A percentile compares a stretch with the other conserved stretches of the same genome.
phyloP scores from a whole-genome alignment of 345 rosid species.

The Psidium friedrichsthalianum region DNA sequence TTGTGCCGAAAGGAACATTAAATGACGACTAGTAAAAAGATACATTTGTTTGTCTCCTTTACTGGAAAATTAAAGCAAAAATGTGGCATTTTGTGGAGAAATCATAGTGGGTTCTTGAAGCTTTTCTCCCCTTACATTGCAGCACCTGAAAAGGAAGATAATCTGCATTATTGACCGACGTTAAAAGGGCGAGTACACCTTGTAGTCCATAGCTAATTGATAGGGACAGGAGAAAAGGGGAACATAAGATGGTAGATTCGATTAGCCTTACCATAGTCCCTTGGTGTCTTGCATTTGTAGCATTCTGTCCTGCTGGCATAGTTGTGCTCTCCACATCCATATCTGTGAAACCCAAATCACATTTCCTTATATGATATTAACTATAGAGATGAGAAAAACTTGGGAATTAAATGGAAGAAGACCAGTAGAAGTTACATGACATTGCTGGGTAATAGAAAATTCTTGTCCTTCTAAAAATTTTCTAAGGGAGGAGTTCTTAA shows the following conservation, averaged over 20 bases:
- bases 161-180: not conserved
- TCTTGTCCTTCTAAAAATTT: not conserved
- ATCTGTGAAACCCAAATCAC: not conserved
- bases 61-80: not conserved
- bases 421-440: not conserved
- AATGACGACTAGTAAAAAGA: not conserved
- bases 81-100: not conserved
- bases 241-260: not conserved
- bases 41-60: not conserved
- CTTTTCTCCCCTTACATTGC: slow-evolving; percentile 3
- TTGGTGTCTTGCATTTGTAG: slow-evolving; percentile 77
- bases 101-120: not conserved
- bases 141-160: slow-evolving; percentile 18
- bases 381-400: not conserved
- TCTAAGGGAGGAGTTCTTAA: not conserved
- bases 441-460: not conserved
- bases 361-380: not conserved
- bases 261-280: slow-evolving; percentile 32
- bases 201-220: not conserved
- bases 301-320: slow-evolving; percentile 89
- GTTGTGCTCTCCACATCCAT: slow-evolving; percentile 71
- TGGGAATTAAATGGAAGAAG: not conserved
- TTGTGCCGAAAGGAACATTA: not conserved
- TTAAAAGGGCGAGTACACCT: not conserved
- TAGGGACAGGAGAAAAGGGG: not conserved